phyloP scores from a whole-genome alignment of 768 basidiomycete species.

The Tulasnella sp. region DNA sequence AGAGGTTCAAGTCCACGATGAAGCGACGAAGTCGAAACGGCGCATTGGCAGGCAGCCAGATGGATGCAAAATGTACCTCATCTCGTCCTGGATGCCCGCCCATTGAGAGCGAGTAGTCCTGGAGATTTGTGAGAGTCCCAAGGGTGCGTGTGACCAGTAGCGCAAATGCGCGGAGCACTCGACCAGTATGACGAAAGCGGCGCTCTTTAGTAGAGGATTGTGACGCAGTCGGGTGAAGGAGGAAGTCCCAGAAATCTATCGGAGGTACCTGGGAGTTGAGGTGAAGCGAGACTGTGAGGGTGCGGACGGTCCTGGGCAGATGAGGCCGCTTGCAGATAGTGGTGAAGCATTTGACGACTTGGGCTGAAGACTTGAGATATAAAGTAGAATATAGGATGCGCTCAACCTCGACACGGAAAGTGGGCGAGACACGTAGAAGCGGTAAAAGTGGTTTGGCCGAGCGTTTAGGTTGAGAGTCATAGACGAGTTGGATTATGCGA shows the following conservation, averaged over 20 bases:
- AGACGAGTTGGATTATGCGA: constrained; percentile 6
- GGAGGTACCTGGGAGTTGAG: background rate
- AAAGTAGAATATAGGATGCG: constrained; percentile 6
- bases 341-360: constrained; percentile 11
- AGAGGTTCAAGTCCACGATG: constrained; percentile 10
- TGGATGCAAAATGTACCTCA: background rate
- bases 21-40: constrained; percentile 10
- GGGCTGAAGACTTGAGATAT: background rate
- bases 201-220: background rate
- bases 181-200: background rate
- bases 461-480: background rate
- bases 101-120: constrained; percentile 5
- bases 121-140: background rate
- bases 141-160: constrained; percentile 3
- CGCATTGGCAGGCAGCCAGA: constrained; percentile 7
- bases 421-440: constrained; percentile 2
- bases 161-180: background rate
- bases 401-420: constrained; percentile 5
- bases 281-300: background rate
- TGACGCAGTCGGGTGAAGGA: background rate
- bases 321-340: constrained; percentile 1
- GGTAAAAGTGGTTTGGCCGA: background rate
- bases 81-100: background rate
- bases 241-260: background rate
- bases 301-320: background rate